phyloP scores from a whole-genome alignment of 2,329 filamentous ascomycete genomes.

The Fusarium verticillioides region DNA sequence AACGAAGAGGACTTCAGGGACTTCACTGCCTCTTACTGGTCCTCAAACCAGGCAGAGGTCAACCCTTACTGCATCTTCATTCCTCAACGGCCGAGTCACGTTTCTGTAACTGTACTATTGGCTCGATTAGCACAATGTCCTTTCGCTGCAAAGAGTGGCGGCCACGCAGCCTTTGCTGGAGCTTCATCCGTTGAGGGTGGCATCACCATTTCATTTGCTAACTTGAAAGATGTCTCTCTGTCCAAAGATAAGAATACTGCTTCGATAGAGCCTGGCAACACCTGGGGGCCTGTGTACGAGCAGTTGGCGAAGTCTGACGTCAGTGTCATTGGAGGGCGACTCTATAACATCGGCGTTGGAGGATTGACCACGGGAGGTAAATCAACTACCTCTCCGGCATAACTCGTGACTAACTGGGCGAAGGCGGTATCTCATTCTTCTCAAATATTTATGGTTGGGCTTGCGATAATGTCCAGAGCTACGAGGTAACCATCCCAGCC shows the following conservation, averaged over 20 bases:
- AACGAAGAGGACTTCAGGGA: not conserved
- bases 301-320: slow-evolving; percentile 48
- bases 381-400: not conserved
- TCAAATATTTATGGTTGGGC: slow-evolving; percentile 53
- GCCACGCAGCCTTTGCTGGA: slow-evolving; percentile 55
- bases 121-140: slow-evolving; percentile 24
- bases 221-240: slow-evolving; percentile 49
- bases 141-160: slow-evolving; percentile 56
- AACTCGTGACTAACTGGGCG: fast-evolving
- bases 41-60: slow-evolving; percentile 15
- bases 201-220: slow-evolving; percentile 51
- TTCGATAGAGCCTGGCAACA: slow-evolving; percentile 52
- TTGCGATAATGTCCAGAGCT: slow-evolving; percentile 54
- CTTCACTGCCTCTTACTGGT: slow-evolving; percentile 20
- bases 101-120: slow-evolving; percentile 14
- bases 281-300: slow-evolving; percentile 54
- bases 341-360: slow-evolving; percentile 54
- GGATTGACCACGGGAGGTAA: slow-evolving; percentile 52
- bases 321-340: slow-evolving; percentile 53
- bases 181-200: slow-evolving; percentile 51
- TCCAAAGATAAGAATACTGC: slow-evolving; percentile 46
- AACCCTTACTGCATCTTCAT: slow-evolving; percentile 27
- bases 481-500: slow-evolving; percentile 8
- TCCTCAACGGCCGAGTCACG: not conserved
- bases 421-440: slow-evolving; percentile 57